These are phyloP conservation scores for Debaryomycetaceae sp. DNA, from an alignment of 1,139 yeast genomes.

Conservation along the genomic window DNA sequence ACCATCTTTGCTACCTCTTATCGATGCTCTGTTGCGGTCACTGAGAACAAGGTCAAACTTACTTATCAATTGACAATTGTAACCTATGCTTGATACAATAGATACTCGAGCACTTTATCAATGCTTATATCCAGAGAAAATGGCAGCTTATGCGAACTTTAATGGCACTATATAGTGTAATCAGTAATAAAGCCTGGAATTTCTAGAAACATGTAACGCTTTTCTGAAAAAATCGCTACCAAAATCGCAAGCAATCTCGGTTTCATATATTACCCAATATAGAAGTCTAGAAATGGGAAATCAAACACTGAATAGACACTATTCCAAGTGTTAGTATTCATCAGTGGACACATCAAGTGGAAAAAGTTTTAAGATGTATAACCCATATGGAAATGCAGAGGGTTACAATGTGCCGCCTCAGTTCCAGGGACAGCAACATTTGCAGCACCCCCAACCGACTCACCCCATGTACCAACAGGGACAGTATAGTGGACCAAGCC, in stretches of 20 bases:
- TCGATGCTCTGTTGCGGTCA: background rate
- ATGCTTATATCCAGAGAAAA: no score
- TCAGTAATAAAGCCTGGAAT: no score
- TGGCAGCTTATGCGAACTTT: no score
- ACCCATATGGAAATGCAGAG: constrained; percentile 37
- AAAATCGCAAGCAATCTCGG: background rate
- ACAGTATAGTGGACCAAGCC: constrained; percentile 10
- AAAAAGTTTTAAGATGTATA: constrained; percentile 30
- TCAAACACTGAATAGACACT: background rate
- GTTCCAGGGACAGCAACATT: constrained; percentile 11
- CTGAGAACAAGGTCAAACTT: no score
- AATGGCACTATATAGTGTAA: no score
- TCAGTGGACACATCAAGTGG: no score
- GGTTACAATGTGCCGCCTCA: constrained; percentile 16
- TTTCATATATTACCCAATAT: constrained; percentile 7
- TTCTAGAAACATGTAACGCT: no score
- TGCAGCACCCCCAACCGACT: constrained; percentile 37
- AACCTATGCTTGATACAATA: no score
- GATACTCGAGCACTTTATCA: no score
- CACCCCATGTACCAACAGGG: constrained; percentile 29
- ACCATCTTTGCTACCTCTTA: constrained; percentile 15
- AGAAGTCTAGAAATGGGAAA: constrained; percentile 9
- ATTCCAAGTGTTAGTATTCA: no score
- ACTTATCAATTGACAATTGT: no score
- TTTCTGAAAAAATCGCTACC: no score